phyloP scores from a whole-genome alignment of 345 rosid genomes.

The Litchi chinensis region DNA sequence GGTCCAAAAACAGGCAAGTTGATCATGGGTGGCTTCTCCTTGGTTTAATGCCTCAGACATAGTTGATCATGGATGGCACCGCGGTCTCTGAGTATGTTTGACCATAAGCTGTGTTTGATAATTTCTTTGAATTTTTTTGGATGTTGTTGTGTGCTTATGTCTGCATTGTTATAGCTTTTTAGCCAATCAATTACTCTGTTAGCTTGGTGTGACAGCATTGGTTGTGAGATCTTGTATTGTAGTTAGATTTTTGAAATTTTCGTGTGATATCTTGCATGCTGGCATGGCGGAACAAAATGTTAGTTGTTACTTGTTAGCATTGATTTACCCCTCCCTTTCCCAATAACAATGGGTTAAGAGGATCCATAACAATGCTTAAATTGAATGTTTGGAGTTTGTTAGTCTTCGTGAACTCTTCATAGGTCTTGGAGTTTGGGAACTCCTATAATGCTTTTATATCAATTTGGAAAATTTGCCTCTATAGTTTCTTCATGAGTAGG shows the following conservation, averaged over 20 bases:
- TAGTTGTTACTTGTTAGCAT: slow-evolving; percentile 14
- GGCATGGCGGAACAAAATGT: no score
- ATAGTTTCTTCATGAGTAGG: not conserved
- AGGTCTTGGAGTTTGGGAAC: slow-evolving; percentile 56
- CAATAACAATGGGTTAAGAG: slow-evolving; percentile 15
- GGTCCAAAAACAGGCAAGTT: no score
- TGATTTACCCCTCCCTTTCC: slow-evolving; percentile 18
- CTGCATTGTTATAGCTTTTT: not conserved
- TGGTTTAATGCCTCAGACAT: no score
- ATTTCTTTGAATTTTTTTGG: not conserved
- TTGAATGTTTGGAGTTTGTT: slow-evolving; percentile 42
- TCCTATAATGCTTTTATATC: slow-evolving; percentile 28
- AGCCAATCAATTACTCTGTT: not conserved
- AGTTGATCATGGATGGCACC: no score
- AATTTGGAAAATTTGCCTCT: not conserved
- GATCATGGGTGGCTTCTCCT: no score
- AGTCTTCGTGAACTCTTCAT: slow-evolving; percentile 46
- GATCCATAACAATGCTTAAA: slow-evolving; percentile 38
- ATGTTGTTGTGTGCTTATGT: not conserved
- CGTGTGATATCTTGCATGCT: no score
- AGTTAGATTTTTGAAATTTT: not conserved
- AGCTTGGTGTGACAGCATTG: no score
- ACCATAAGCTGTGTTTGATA: not conserved
- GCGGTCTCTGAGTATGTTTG: no score
- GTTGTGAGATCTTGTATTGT: not conserved